These are phyloP conservation scores for Kluyveromyces starmeri DNA, from an alignment of 805 yeast species.

Conservation along the genomic window DNA sequence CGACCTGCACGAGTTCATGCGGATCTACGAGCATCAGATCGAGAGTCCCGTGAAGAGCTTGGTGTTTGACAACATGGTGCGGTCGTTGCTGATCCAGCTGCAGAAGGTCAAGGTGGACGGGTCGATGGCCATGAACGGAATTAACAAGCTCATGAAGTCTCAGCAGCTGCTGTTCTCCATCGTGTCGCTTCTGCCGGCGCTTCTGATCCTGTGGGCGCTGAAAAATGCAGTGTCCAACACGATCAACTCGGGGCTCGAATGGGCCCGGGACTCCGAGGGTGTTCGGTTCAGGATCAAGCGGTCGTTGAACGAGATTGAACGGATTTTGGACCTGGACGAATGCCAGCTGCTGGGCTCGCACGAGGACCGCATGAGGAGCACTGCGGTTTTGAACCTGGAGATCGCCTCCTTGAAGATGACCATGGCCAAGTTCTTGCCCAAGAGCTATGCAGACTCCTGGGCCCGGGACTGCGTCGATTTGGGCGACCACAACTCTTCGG, in stretches of 20 bases:
- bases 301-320: conserved; percentile 50
- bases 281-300: conserved; percentile 15
- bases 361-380: conserved; percentile 34
- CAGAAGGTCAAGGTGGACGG: conserved; percentile 96
- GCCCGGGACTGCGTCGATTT: conserved; percentile 54
- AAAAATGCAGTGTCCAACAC: conserved; percentile 19
- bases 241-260: conserved; percentile 18
- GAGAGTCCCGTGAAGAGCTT: conserved; percentile 58
- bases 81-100: conserved; percentile 80
- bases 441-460: conserved; percentile 44
- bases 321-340: conserved; percentile 34
- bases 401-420: conserved; percentile 45
- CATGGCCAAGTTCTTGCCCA: conserved; percentile 45
- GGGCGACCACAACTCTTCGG: conserved; percentile 32
- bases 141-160: conserved; percentile 78
- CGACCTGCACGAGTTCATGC: conserved; percentile 70
- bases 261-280: conserved; percentile 14
- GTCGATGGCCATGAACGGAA: conserved; percentile 79
- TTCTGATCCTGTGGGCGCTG: conserved; percentile 45
- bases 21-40: conserved; percentile 69
- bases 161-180: conserved; percentile 93
- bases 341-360: conserved; percentile 10
- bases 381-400: conserved; percentile 54
- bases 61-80: conserved; percentile 55
- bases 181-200: conserved; percentile 80